Base-by-base conservation (phyloP, 225 moss, liverwort and hornwort genomes). In the Marchantia polymorpha region DNA sequence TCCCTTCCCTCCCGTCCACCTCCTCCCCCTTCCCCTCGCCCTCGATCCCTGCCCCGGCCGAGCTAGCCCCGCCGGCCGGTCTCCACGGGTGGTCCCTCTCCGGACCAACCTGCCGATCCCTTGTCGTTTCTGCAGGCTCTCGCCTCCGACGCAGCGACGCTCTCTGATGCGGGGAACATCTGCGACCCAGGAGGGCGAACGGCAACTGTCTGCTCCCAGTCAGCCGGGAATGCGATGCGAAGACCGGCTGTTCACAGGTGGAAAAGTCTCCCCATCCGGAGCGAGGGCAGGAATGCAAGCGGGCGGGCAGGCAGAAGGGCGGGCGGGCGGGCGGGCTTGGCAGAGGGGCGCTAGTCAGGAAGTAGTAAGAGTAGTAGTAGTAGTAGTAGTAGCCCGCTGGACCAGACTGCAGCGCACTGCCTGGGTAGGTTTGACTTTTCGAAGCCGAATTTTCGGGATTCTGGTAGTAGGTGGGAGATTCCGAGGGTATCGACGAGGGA, bases 381-480 rank as follows among this genome's bases (percentile, higher is more conserved):
- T 55, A 39, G 39, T 39, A 59, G 29, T 26, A 29, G 67, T 67
- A 67, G 67, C 67, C 67, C 67, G 67, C 29, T 67, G 67, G 30
- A 67, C 25, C 67, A 67, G 67, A 67, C 67, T 67, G 67, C 30
- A 67, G 29, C 67, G 30, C 25, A 67, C 67, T 29, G 31, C 29
- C 29, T 31, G 67, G 67, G 30, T 67, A 67, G 67, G 29, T 67
- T 67, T 67, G 67, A 67, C 67, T 67, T 67, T 67, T 26, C 25
- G 12, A 29, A 13, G 4, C 29, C 26, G 25, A 27, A 30, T 67
- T 31, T 67, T 26, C 8, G 67, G 67, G 67, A 67, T 67, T 67
- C 67, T 67, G 67, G 67, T 27, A 67, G 67, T 67, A 67, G 67
- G 67, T 67, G 11, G 61, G 15, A 67, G 67, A 67, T 67, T 27